Percentiles rank a stretch among this genome's conserved stretches.
phyloP scores from a whole-genome alignment of 2,329 filamentous ascomycete genomes.

The Cladorrhinum sp. region DNA sequence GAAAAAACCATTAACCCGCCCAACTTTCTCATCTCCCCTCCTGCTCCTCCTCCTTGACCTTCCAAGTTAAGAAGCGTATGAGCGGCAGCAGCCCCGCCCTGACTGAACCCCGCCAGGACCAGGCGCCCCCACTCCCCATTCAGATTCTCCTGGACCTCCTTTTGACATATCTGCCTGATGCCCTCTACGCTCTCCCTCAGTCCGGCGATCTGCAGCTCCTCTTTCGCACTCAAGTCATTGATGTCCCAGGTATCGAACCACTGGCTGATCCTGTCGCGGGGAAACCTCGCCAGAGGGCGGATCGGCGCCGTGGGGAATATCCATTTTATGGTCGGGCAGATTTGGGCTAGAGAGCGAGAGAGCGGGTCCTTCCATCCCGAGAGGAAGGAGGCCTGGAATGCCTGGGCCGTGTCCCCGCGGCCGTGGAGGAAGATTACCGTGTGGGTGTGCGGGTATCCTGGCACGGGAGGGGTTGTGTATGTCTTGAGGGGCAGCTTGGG shows the following conservation, averaged over 20 bases:
- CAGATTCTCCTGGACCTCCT: constrained; percentile 36
- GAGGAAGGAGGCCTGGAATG: constrained; percentile 34
- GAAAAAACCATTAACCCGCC: constrained; percentile 39
- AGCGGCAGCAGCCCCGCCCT: constrained; percentile 40
- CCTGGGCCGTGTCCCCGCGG: constrained; percentile 37
- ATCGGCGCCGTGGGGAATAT: constrained; percentile 46
- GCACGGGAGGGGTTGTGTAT: neutral
- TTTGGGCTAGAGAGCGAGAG: constrained; percentile 33
- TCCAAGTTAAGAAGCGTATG: constrained; percentile 28
- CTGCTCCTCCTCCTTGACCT: neutral
- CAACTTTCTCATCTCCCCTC: constrained; percentile 14
- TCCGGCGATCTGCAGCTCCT: constrained; percentile 42
- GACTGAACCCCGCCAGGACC: constrained; percentile 46
- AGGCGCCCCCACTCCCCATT: constrained; percentile 37
- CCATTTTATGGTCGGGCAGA: constrained; percentile 46
- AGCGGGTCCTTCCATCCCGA: constrained; percentile 28
- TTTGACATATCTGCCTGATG: constrained; percentile 33
- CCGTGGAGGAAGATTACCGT: constrained; percentile 46
- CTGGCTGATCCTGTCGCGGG: constrained; percentile 31
- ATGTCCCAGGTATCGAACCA: constrained; percentile 52
- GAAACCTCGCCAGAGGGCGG: constrained; percentile 25
- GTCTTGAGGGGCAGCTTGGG: neutral
- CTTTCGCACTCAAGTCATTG: constrained; percentile 36
- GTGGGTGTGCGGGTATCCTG: constrained; percentile 34
- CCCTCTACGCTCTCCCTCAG: constrained; percentile 37